Percentiles rank a stretch among this genome's conserved stretches.
phyloP scores from a whole-genome alignment of 139 green algal species.

The Asterochloris erici region DNA sequence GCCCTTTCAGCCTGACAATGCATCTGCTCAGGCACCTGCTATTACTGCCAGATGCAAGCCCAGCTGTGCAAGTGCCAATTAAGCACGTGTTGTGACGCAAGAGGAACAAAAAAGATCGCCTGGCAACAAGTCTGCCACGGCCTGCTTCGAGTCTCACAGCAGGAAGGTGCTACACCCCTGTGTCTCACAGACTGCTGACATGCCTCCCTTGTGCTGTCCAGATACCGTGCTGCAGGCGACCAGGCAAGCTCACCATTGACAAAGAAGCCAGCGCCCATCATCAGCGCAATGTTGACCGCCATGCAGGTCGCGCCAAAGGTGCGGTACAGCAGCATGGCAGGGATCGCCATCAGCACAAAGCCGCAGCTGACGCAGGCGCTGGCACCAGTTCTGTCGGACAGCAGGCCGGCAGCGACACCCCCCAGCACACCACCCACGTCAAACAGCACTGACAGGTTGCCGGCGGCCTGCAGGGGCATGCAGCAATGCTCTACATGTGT shows the following conservation, averaged over 20 bases:
- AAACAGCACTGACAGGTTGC: conserved; percentile 86
- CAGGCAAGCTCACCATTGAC: conserved; percentile 72
- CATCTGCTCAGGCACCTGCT: too few species aligned
- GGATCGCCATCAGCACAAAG: conserved; percentile 83
- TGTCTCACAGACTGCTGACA: too few species aligned
- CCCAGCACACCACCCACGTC: conserved; percentile 90
- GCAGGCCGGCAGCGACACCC: conserved; percentile 79
- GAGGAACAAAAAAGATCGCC: too few species aligned
- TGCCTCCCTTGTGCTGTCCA: too few species aligned
- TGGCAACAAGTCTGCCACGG: too few species aligned
- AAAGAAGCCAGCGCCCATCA: conserved; percentile 85
- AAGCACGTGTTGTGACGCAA: too few species aligned
- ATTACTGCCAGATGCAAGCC: too few species aligned
- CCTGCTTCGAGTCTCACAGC: too few species aligned
- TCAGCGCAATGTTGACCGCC: conserved; percentile 74
- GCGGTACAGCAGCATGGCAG: conserved; percentile 80
- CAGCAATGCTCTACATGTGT: not conserved
- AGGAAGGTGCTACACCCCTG: too few species aligned
- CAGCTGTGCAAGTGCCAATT: too few species aligned
- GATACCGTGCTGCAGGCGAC: too few species aligned
- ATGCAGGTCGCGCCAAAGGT: conserved; percentile 50
- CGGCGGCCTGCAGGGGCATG: conserved; percentile 51
- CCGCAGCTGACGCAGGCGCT: conserved; percentile 59
- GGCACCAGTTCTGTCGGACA: conserved; percentile 76
- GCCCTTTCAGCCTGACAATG: too few species aligned